A percentile compares a stretch with the other conserved stretches of the same genome.
Conservation (phyloP, 352 stramenopile species). For the Globisporangium ultimum region DNA sequence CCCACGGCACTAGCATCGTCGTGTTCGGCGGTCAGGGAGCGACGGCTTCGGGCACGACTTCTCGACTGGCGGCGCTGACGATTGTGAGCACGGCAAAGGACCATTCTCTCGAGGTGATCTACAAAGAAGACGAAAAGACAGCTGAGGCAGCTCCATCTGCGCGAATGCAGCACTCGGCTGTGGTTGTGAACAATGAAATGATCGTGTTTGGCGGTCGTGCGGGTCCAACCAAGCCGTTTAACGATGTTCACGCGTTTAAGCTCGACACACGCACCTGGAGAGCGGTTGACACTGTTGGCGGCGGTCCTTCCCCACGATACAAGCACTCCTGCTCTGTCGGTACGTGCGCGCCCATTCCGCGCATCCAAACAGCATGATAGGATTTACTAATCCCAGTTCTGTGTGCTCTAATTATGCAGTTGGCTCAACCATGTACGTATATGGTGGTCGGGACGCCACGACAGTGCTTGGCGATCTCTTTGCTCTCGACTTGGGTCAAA, state of each 20-base stretch:
- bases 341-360: conserved; percentile 11
- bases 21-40: conserved; percentile 72
- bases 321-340: conserved; percentile 66
- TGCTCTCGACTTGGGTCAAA: conserved; percentile 47
- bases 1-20: conserved; percentile 36
- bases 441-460: conserved; percentile 65
- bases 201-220: conserved; percentile 78
- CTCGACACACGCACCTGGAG: conserved; percentile 45
- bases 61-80: conserved; percentile 51
- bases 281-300: conserved; percentile 22
- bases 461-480: conserved; percentile 71
- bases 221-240: conserved; percentile 62
- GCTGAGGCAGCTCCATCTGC: conserved; percentile 26
- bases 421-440: conserved; percentile 62
- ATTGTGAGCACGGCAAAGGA: conserved; percentile 23
- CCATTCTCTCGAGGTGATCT: conserved; percentile 26
- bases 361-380: not conserved
- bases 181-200: conserved; percentile 51
- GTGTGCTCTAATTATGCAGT: conserved; percentile 28
- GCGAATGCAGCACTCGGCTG: conserved; percentile 76
- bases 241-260: conserved; percentile 61
- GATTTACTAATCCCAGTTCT: not conserved
- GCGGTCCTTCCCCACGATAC: conserved; percentile 54
- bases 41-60: conserved; percentile 51
- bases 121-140: conserved; percentile 11